Evolutionary conservation across 1,284 basidiomycete genomes (phyloP), one percentile per base, ranked within the genome.

Genomic region (Heterobasidion parviporum): DNA sequence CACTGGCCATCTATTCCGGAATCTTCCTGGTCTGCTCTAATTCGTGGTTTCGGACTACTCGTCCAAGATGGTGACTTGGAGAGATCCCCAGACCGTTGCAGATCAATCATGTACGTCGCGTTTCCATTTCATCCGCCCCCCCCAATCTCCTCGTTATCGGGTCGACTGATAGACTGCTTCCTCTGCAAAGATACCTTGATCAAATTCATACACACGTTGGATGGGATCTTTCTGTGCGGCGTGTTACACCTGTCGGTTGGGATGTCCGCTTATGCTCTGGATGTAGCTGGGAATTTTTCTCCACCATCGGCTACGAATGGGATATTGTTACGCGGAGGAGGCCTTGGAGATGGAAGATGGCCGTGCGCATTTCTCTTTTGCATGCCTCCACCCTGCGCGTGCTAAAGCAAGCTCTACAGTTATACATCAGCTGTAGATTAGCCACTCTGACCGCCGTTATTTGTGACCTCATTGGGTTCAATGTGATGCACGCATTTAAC

Each of bases 271-370:
- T 44, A 44, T 44, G 12, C 14, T 44, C 41, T 44, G 41, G 41
- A 44, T 44, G 48, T n/a, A 57, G 56, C n/a, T 57, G 56, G 56
- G 56, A 57, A 36, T 57, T 45, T 46, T 33, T 38, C 14, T 47
- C 54, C 26, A 55, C 56, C 0, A 7, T 55, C 2, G 33, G 32
- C 14, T 57, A 48, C 41, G 56, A 57, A 18, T 55, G 53, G 56
- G 56, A 57, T 6, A 54, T 57, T 26, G 26, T 43, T 26, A 52
- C 56, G 32, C 46, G 56, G 14, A 50, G 34, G 36, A 54, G 56
- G 10, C 50, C 33, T 15, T 55, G 48, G 49, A 41, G 56, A 16
- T 57, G 56, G 56, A 53, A 54, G 5, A 51, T 56, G 26, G 26
- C 18, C 16, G 56, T 56, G 47, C 10, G 56, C 54, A 44, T 35